Evolutionary conservation across 2,329 filamentous ascomycete species (phyloP), one percentile per base, ranked within the genome.

Genomic region (Epichloe bromicola): DNA sequence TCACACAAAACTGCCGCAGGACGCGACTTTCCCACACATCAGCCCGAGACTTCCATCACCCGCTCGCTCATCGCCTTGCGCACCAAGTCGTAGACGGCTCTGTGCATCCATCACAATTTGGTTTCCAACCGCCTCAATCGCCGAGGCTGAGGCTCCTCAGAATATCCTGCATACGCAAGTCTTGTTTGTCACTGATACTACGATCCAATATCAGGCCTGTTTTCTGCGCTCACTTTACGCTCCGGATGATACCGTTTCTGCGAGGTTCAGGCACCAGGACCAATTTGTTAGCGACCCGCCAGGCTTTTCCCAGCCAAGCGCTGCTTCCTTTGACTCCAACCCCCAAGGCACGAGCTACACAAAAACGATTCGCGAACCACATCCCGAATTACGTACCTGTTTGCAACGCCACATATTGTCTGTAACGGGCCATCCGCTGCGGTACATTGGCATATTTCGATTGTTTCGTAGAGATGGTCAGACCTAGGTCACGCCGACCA

Each of bases 401-500:
- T 36, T 6, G 15, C 48, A 40, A 14, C 23, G 36, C 42, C 11
- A 19, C n/a, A 19, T 23, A 11, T 2, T 38, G 11, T 12, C 10
- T 34, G 23, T 15, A 15, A 36, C 44, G 26, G 26, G 38, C 19
- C 43, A 23, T 15, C 30, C n/a, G 37, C 17, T 42, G 37, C 8
- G 30, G 8, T 40, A 11, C 36, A 47, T 36, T 41, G 20, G 11
- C 17, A 17, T 23, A 17, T 23, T 12, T 30, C 30, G 11, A 33
- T 14, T 44, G 46, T 10, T 19, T 30, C 37, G 46, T 47, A 48
- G 52, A 52, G 34, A 54, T 54, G 52, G 47, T 52, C 62, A 74
- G 61, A 58, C 67, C 70, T 57, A 70, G 70, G 65, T 66, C 69
- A 62, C 69, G 68, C 61, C 65, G 63, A 61, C 65, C 66, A 53